Base-by-base conservation (phyloP, 2,329 filamentous ascomycete species). In the Lachnellula subtilissima region DNA sequence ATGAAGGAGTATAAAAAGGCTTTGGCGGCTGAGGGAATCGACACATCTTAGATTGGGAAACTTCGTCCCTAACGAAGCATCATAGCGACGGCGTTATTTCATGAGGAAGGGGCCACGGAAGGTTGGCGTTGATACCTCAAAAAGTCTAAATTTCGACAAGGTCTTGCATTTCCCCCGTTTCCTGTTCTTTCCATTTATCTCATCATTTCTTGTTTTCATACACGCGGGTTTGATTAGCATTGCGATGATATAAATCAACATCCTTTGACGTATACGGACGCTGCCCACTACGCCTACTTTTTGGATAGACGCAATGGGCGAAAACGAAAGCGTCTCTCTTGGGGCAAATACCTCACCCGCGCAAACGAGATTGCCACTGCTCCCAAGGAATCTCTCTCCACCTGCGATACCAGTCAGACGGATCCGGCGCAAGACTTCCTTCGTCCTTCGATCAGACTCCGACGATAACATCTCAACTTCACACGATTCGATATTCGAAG, bases 1-100 rank as follows among this genome's bases (percentile, higher is more conserved):
- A 78, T 84, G 60, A 77, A 73, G n/a, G 83, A 86, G 67, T 96
- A 94, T 69, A 77, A 83, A 62, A 84, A 79, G 64, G 89, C 86
- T 12, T 75, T 91, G 56, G 83, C 84, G 39, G 87, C 89, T 56
- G 84, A 84, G 57, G 64, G 65, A 5, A 48, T 68, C 46, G 66
- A 69, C 46, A 52, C 58, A 47, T 52, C 61, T 37, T 65, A 48
- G 57, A 11, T 25, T 17, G 49, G 43, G 17, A 52, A 39, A 40
- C 28, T 48, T 42, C 14, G 25, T 5, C 25, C 14, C 3, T 15
- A 32, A 15, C 15, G 14, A 8, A 35, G 45, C 45, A 54, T 52
- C 62, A 67, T 66, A 69, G 65, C 65, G 63, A 59, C 50, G 64
- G 66, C 59, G 64, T 69, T 64, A 35, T 37, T 17, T 45, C 22